These are phyloP conservation scores for Naganishia randhawae DNA, from an alignment of 768 basidiomycete genomes.

Conservation along the genomic window DNA sequence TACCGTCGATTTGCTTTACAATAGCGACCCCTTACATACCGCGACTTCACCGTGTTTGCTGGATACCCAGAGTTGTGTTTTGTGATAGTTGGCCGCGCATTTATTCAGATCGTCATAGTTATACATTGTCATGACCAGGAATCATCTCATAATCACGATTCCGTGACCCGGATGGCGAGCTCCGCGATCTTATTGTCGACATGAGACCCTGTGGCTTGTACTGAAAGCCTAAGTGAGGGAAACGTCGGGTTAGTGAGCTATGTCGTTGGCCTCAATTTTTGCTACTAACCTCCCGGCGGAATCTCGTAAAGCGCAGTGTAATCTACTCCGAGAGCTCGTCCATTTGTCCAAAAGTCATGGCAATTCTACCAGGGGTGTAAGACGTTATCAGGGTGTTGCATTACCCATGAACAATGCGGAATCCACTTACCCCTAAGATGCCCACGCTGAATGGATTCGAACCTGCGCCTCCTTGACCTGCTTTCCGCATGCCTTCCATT, in stretches of 20 bases:
- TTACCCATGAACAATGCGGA: not conserved
- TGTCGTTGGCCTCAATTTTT: not conserved
- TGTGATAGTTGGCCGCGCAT: too few relatives aligned
- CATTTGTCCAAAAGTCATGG: slow-evolving; percentile 89
- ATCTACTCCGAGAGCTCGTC: slow-evolving; percentile 79
- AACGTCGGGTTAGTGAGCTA: not conserved
- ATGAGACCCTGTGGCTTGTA: not conserved
- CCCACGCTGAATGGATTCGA: slow-evolving; percentile 88
- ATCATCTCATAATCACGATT: slow-evolving; percentile 9
- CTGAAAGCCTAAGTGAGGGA: not conserved
- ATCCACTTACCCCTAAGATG: slow-evolving; percentile 48
- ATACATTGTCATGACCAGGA: slow-evolving; percentile 16
- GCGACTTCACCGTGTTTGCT: too few relatives aligned
- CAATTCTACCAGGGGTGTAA: slow-evolving; percentile 43
- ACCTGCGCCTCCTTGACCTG: slow-evolving; percentile 59
- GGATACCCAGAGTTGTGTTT: too few relatives aligned
- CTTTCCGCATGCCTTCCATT: slow-evolving; percentile 74
- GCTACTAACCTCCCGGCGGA: slow-evolving; percentile 63
- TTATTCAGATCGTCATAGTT: too few relatives aligned
- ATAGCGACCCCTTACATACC: too few relatives aligned
- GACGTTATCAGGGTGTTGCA: not conserved
- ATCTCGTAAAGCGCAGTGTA: slow-evolving; percentile 87
- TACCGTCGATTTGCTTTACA: too few relatives aligned
- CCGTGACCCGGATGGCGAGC: not conserved
- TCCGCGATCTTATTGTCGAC: not conserved